phyloP scores from a whole-genome alignment of 495 filamentous ascomycete species.

The Daldinia childiae region DNA sequence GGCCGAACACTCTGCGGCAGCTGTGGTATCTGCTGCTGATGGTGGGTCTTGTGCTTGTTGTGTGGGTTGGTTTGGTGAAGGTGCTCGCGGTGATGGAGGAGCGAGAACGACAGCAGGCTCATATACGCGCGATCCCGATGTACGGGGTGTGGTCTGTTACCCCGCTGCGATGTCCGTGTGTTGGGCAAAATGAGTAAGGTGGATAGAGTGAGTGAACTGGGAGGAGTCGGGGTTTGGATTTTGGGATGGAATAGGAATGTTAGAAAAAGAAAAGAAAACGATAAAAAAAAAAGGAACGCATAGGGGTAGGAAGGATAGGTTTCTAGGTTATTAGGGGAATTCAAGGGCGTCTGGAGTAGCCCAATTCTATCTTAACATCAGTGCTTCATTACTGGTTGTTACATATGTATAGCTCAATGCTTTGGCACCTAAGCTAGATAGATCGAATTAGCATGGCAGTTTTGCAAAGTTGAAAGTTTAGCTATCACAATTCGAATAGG shows the following conservation, averaged over 20 bases:
- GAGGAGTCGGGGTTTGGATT: not conserved
- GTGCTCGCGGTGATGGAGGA: not conserved
- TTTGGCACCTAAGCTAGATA: not conserved
- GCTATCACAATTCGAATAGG: constrained; percentile 12
- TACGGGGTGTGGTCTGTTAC: constrained; percentile 16
- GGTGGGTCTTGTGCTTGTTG: not conserved
- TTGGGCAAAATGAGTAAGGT: not conserved
- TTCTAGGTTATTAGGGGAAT: not conserved
- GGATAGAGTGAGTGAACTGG: not conserved
- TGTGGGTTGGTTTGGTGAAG: not conserved
- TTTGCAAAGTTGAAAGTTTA: not conserved
- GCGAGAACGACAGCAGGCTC: not conserved
- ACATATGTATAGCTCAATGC: not conserved
- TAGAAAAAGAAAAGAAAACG: not conserved
- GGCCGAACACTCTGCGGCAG: constrained; percentile 4
- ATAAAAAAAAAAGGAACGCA: not conserved
- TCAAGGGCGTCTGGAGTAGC: not conserved
- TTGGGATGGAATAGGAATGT: not conserved
- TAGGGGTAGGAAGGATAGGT: not conserved
- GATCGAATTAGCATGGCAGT: not conserved
- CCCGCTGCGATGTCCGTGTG: not conserved
- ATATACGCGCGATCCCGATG: not conserved
- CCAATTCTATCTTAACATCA: not conserved
- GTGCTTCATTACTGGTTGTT: not conserved
- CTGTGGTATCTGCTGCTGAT: not conserved